Percentiles rank a stretch among this genome's conserved stretches.
These are phyloP conservation scores for Boletus smithii DNA, from an alignment of 1,284 basidiomycete genomes.

Conservation along the genomic window DNA sequence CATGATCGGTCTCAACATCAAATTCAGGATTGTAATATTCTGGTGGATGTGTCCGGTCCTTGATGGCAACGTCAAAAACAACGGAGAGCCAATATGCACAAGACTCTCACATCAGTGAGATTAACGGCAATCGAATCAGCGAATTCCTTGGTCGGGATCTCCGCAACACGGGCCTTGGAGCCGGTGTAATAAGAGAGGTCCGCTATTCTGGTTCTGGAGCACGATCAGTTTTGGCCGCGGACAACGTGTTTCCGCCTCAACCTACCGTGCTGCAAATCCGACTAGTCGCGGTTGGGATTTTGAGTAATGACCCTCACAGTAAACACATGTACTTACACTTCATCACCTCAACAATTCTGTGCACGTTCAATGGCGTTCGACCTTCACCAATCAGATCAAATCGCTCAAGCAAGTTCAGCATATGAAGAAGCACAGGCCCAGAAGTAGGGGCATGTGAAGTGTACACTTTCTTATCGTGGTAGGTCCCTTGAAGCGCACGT, in stretches of 20 bases:
- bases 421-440: constrained; percentile 75
- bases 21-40: constrained; percentile 84
- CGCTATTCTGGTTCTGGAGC: constrained; percentile 68
- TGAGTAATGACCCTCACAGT: constrained; percentile 14
- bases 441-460: constrained; percentile 82
- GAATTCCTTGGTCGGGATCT: constrained; percentile 72
- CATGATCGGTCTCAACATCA: constrained; percentile 77
- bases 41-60: constrained; percentile 77
- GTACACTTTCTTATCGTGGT: constrained; percentile 76
- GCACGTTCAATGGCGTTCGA: constrained; percentile 56
- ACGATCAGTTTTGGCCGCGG: constrained; percentile 11
- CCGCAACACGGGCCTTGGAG: constrained; percentile 52
- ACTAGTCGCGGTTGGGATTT: constrained; percentile 35
- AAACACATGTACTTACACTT: constrained; percentile 53
- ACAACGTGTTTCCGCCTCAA: constrained; percentile 5
- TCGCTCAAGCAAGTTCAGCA: constrained; percentile 75
- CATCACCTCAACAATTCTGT: constrained; percentile 72
- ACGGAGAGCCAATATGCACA: constrained; percentile 1
- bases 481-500: constrained; percentile 74
- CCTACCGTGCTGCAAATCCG: constrained; percentile 68
- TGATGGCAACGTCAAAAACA: constrained; percentile 17
- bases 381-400: constrained; percentile 54
- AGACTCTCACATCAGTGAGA: constrained; percentile 71
- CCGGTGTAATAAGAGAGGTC: constrained; percentile 66
- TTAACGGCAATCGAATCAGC: constrained; percentile 59